Evolutionary conservation across 352 stramenopile genomes (phyloP).

Genomic region (Peronospora destructor): DNA sequence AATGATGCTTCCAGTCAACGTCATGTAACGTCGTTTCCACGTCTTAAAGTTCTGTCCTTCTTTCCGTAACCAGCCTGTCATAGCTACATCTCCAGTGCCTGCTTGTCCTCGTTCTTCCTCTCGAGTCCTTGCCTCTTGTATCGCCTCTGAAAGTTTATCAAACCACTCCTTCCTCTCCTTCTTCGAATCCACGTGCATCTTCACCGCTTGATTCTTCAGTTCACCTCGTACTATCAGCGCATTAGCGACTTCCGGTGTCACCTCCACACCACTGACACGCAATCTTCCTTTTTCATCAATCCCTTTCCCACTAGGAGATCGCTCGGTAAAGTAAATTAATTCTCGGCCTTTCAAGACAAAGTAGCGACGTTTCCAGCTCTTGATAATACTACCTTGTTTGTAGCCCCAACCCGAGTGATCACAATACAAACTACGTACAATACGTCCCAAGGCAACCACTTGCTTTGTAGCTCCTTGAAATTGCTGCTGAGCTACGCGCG

Average conservation of each 20-base stretch:
- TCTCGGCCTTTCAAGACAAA: constrained; percentile 75
- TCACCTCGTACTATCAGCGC: constrained; percentile 51
- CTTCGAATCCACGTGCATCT: constrained; percentile 64
- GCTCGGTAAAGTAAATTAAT: constrained; percentile 72
- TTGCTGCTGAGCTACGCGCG: constrained; percentile 30
- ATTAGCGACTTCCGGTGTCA: constrained; percentile 60
- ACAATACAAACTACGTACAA: constrained; percentile 58
- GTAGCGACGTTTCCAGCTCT: constrained; percentile 79
- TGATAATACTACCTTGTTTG: constrained; percentile 79
- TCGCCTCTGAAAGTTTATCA: constrained; percentile 36
- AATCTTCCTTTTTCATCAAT: constrained; percentile 73
- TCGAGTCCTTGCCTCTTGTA: constrained; percentile 22
- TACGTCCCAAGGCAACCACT: constrained; percentile 39
- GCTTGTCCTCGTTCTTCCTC: constrained; percentile 3
- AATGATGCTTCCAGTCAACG: constrained; percentile 44
- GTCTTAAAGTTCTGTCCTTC: constrained; percentile 86
- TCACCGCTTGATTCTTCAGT: constrained; percentile 66
- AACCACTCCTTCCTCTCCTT: constrained; percentile 58
- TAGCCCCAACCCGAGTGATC: constrained; percentile 69
- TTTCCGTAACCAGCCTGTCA: constrained; percentile 75
- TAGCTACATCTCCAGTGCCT: constrained; percentile 22
- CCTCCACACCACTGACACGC: constrained; percentile 50
- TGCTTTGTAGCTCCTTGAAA: constrained; percentile 34
- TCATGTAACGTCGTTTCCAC: constrained; percentile 82
- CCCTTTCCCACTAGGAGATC: constrained; percentile 61